Conservation (phyloP, 2,329 filamentous ascomycete genomes). For the Sporothrix inflata region DNA sequence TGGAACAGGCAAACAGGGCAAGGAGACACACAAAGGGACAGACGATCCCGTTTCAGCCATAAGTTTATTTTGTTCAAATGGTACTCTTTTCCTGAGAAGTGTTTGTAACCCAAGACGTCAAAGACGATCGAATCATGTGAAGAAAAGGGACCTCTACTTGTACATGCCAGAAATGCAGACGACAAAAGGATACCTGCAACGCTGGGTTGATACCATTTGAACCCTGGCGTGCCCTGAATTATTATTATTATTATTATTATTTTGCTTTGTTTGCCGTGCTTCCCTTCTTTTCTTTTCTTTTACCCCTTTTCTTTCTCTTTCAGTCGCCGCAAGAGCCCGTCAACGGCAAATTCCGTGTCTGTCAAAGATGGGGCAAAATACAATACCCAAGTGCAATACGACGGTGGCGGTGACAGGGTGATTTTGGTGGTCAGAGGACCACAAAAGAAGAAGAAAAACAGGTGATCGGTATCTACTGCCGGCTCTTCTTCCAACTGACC, state of each 20-base stretch:
- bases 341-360: conserved; percentile 15
- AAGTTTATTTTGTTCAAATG: neutral
- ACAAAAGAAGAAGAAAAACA: neutral
- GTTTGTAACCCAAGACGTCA: neutral
- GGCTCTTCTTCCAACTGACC: neutral
- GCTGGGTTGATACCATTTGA: neutral
- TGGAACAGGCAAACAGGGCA: neutral
- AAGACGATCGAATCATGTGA: neutral
- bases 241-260: too few relatives aligned
- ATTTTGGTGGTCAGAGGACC: neutral
- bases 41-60: conserved; percentile 18
- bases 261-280: neutral
- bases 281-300: neutral
- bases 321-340: too few relatives aligned
- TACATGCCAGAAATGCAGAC: neutral
- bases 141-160: too few relatives aligned
- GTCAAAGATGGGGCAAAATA: neutral
- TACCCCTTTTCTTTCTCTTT: neutral
- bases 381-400: neutral
- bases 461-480: neutral
- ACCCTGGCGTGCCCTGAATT: neutral
- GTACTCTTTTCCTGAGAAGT: neutral
- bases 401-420: neutral
- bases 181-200: neutral
- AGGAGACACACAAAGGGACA: neutral